phyloP scores from a whole-genome alignment of 768 basidiomycete species.

The Vishniacozyma victoriae region DNA sequence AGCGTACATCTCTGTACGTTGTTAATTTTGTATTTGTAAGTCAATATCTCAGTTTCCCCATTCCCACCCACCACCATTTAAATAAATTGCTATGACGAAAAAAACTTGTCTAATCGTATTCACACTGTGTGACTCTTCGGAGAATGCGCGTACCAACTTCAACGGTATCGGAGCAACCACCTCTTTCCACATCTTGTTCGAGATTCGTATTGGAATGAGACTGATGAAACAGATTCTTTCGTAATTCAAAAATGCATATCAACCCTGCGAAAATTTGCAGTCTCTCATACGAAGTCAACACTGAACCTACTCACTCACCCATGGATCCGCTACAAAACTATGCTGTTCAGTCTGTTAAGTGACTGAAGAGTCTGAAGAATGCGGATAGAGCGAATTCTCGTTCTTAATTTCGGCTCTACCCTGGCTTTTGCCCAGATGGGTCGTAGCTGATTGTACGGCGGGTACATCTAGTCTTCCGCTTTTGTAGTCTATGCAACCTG shows the following conservation, averaged over 20 bases:
- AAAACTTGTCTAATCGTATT: constrained; percentile 45
- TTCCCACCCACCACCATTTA: constrained; percentile 2
- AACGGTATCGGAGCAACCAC: constrained; percentile 43
- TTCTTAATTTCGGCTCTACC: neutral
- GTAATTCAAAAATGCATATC: no score
- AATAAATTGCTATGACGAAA: constrained; percentile 30
- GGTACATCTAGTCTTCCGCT: neutral
- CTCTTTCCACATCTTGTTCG: neutral
- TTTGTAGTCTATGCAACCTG: no score
- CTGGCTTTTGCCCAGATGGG: neutral
- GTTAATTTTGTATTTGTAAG: neutral
- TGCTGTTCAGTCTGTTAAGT: neutral
- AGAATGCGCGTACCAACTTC: constrained; percentile 36
- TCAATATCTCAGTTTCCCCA: neutral
- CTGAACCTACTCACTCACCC: neutral
- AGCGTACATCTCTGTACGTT: neutral
- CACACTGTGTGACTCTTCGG: constrained; percentile 44
- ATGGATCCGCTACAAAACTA: neutral
- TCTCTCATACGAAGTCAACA: neutral
- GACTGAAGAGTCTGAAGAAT: neutral
- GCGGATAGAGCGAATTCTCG: neutral
- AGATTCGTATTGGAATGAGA: constrained; percentile 5
- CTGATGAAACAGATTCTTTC: no score
- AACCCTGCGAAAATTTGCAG: neutral
- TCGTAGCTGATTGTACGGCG: neutral